phyloP scores from a whole-genome alignment of 208 protist species.

The Acanthamoeba culbertsoni region DNA sequence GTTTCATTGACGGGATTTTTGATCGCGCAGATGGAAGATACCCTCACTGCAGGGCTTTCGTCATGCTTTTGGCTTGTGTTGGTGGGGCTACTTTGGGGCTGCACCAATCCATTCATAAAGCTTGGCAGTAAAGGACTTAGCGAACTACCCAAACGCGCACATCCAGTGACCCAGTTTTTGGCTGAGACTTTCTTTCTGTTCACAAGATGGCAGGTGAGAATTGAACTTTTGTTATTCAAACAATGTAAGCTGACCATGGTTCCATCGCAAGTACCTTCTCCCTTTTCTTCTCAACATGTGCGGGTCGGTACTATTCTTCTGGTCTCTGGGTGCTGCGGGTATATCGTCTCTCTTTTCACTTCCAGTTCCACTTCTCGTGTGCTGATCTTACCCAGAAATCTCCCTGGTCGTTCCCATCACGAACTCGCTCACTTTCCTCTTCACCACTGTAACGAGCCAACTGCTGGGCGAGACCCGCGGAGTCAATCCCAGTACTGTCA shows the following conservation, averaged over 20 bases:
- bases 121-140: neutral
- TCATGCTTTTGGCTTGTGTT: neutral
- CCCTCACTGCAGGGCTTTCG: neutral
- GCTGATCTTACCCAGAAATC: neutral
- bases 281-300: conserved; percentile 12
- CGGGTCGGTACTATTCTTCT: conserved; percentile 5
- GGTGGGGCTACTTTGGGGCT: conserved; percentile 22
- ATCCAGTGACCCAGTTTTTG: neutral
- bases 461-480: neutral
- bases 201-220: neutral
- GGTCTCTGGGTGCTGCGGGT: neutral
- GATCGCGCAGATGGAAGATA: too few relatives aligned
- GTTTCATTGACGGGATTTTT: too few relatives aligned
- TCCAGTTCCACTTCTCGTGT: neutral
- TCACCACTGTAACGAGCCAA: neutral
- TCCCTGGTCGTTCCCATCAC: neutral
- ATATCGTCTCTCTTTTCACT: neutral
- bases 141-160: neutral
- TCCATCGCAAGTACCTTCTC: neutral
- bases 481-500: neutral
- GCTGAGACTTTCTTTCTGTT: neutral
- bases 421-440: conserved; percentile 14
- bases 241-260: neutral
- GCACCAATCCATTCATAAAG: conserved; percentile 36
- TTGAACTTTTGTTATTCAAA: neutral